Evolutionary conservation across 2,329 filamentous ascomycete species (phyloP), one percentile per base, ranked within the genome.

Genomic region (Ophiostoma montium): DNA sequence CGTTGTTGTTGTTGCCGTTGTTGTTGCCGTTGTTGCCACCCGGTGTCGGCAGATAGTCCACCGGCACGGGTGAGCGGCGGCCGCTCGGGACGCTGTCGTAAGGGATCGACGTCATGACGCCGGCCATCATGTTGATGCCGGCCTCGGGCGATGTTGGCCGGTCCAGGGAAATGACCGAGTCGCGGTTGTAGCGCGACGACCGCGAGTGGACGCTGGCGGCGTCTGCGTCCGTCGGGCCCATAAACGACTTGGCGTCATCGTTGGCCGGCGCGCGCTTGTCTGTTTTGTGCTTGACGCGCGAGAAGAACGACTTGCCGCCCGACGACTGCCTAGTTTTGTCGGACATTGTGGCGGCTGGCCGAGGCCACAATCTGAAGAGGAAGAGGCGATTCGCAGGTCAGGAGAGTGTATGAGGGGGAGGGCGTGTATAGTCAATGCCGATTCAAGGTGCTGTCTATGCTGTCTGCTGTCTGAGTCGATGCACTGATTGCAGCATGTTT

Each of bases 101-200:
- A 31, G 89, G 86, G 55, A 95, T 89, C 27, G 86, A 83, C 32
- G 87, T 87, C 60, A 95, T 86, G 51, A 90, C 78, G 51, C 87
- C 88, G 32, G 87, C 82, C 61, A 79, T 82, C 69, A 81, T 80
- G 60, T 84, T 83, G 53, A 89, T 67, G 52, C 78, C 80, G 52
- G 73, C 67, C 45, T 82, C 82, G 58, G 79, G 72, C 44, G 80
- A 77, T 54, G 72, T 68, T 45, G 80, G 76, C 53, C 77, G 70
- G 59, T 90, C 86, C 59, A 86, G 65, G 13, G 84, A 90, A 56
- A 82, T 71, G 56, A 78, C 68, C 35, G 84, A 82, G 53, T 78
- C 82, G 62, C 83, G 76, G 58, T 92, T 82, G 62, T 85, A 76
- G 56, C 86, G 89, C 55, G 86, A 89, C 52, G 76, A 78, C 60